phyloP scores from a whole-genome alignment of 75 land plant genomes.

The Isoetes taiwanensis region DNA sequence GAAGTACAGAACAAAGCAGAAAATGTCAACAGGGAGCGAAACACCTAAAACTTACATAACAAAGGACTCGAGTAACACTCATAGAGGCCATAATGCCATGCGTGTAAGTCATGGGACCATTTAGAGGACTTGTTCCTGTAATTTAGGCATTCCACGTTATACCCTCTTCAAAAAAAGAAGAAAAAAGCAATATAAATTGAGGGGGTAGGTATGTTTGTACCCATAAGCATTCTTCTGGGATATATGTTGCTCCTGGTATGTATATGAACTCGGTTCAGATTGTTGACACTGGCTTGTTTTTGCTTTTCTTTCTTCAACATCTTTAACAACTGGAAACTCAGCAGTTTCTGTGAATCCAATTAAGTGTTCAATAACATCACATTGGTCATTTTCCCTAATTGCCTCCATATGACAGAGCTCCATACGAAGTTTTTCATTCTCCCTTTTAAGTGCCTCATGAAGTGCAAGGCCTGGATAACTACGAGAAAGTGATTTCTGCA shows the following conservation, averaged over 20 bases:
- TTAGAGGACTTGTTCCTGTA: constrained; percentile 21
- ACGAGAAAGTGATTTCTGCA: constrained; percentile 54
- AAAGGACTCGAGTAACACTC: constrained; percentile 73
- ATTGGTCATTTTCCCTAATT: constrained; percentile 41
- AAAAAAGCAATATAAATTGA: neutral
- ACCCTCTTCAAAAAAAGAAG: constrained; percentile 20
- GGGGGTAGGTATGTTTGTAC: neutral
- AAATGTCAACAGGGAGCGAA: neutral
- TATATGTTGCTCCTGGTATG: neutral
- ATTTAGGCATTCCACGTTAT: constrained; percentile 29
- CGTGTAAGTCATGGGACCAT: constrained; percentile 26
- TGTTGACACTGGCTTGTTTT: constrained; percentile 11
- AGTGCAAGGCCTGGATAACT: constrained; percentile 69
- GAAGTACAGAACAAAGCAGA: neutral
- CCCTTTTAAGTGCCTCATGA: constrained; percentile 50
- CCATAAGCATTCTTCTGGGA: neutral
- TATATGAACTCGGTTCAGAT: constrained; percentile 11
- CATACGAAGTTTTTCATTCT: constrained; percentile 60
- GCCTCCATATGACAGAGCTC: constrained; percentile 41
- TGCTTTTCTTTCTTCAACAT: constrained; percentile 1
- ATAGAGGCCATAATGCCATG: constrained; percentile 65
- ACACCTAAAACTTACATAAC: constrained; percentile 46
- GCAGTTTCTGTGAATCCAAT: constrained; percentile 69
- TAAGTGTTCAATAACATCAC: constrained; percentile 75
- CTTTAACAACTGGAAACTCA: neutral